Evolutionary conservation across 1,284 basidiomycete species (phyloP).

Genomic region (Ganoderma boninense): DNA sequence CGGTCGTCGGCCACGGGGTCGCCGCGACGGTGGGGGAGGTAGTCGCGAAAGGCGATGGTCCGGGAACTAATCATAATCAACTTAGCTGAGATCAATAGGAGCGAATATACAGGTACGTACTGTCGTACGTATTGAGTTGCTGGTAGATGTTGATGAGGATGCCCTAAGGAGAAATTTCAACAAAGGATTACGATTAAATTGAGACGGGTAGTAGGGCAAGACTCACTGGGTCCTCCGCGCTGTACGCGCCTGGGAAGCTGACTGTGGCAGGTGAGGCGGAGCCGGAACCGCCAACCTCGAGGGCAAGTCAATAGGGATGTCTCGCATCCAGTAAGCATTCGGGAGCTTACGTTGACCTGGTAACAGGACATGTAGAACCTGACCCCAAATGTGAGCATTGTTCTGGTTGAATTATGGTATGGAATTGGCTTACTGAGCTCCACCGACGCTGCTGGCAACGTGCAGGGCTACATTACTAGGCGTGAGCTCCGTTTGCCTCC

Average conservation of each 20-base stretch:
- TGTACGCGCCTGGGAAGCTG: slow-evolving; percentile 56
- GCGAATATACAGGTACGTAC: slow-evolving; percentile 35
- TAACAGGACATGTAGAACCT: slow-evolving; percentile 61
- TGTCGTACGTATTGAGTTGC: slow-evolving; percentile 46
- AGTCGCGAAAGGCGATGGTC: slow-evolving; percentile 46
- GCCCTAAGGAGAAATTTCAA: slow-evolving; percentile 29
- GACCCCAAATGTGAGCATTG: background rate
- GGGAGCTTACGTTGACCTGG: slow-evolving; percentile 51
- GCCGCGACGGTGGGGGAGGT: slow-evolving; percentile 41
- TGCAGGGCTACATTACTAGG: slow-evolving; percentile 49
- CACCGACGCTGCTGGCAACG: slow-evolving; percentile 51
- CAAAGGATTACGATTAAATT: background rate
- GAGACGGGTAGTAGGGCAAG: background rate
- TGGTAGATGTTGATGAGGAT: slow-evolving; percentile 52
- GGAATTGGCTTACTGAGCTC: slow-evolving; percentile 49
- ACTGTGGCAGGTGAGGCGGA: slow-evolving; percentile 53
- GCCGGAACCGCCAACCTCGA: slow-evolving; percentile 45
- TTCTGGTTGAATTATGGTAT: too few species aligned
- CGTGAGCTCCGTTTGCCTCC: background rate
- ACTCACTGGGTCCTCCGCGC: slow-evolving; percentile 50
- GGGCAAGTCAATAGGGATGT: background rate
- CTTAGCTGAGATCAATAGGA: slow-evolving; percentile 7
- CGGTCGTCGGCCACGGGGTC: slow-evolving; percentile 43
- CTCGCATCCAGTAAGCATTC: background rate
- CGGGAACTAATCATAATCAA: slow-evolving; percentile 47